These are phyloP conservation scores for Hordeum vulgare DNA, from an alignment of 176 grass and related monocot genomes.

Conservation along the genomic window DNA sequence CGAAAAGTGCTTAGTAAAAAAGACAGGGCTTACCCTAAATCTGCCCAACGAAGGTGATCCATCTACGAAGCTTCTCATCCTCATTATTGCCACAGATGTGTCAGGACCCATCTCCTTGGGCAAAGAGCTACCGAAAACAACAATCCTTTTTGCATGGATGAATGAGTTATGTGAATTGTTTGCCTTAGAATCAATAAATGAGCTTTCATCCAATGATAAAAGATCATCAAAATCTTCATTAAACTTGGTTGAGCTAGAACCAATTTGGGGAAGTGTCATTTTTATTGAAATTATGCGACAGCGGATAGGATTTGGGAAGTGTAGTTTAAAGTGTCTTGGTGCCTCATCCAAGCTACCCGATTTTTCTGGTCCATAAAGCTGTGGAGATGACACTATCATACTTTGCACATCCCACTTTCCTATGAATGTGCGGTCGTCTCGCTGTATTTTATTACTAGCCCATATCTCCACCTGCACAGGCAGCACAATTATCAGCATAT, in stretches of 20 bases:
- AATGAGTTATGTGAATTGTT: conserved; percentile 31
- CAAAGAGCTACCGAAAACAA: conserved; percentile 74
- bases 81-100: conserved; percentile 58
- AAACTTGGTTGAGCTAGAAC: conserved; percentile 39
- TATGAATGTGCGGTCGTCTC: conserved; percentile 68
- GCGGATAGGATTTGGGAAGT: conserved; percentile 70
- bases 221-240: conserved; percentile 72
- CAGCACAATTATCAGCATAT: conserved; percentile 24
- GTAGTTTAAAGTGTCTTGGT: conserved; percentile 82
- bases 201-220: conserved; percentile 61
- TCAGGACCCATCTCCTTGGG: conserved; percentile 56
- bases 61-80: conserved; percentile 72
- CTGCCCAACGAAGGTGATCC: conserved; percentile 58
- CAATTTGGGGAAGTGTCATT: conserved; percentile 46
- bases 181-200: conserved; percentile 38
- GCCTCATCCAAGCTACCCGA: conserved; percentile 32
- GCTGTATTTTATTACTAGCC: conserved; percentile 91
- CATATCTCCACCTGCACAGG: conserved; percentile 85
- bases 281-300: conserved; percentile 90
- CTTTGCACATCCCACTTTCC: conserved; percentile 86
- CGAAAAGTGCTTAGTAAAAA: conserved; percentile 13
- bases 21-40: conserved; percentile 67
- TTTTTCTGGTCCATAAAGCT: conserved; percentile 72
- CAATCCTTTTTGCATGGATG: conserved; percentile 90
- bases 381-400: conserved; percentile 50